phyloP scores from a whole-genome alignment of 1,139 yeast species.

The Saccharomyces hybrid region DNA sequence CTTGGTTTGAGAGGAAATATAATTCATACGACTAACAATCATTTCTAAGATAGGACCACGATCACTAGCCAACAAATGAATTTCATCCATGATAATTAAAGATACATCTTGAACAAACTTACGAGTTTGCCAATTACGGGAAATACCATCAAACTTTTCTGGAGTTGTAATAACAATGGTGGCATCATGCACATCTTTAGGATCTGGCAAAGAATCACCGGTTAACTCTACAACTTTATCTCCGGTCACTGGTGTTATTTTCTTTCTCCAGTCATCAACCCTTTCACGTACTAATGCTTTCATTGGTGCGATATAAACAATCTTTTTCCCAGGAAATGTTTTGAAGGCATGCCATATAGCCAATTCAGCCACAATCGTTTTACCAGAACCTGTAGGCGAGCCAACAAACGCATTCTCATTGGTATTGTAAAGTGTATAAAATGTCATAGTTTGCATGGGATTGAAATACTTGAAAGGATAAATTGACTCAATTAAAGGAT shows the following conservation, averaged over 20 bases:
- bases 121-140: constrained; percentile 96
- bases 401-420: constrained; percentile 84
- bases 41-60: constrained; percentile 97
- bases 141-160: constrained; percentile 96
- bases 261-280: constrained; percentile 85
- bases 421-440: constrained; percentile 78
- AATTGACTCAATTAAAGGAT: constrained; percentile 57
- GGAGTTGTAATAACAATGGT: constrained; percentile 95
- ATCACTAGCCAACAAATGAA: constrained; percentile 92
- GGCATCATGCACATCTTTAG: constrained; percentile 77
- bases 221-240: constrained; percentile 83
- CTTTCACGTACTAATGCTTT: constrained; percentile 95
- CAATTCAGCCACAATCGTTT: constrained; percentile 92
- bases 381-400: constrained; percentile 98
- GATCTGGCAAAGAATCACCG: constrained; percentile 93
- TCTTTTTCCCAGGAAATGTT: constrained; percentile 70
- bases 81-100: constrained; percentile 94
- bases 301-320: constrained; percentile 98
- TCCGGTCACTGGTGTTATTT: constrained; percentile 56
- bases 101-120: constrained; percentile 88
- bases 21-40: constrained; percentile 98
- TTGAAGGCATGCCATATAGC: constrained; percentile 95
- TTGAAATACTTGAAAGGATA: constrained; percentile 85
- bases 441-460: constrained; percentile 98
- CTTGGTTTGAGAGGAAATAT: constrained; percentile 68